Evolutionary conservation across 371 early-diverging fungal species (phyloP).

Genomic region (Batkoa obscura): DNA sequence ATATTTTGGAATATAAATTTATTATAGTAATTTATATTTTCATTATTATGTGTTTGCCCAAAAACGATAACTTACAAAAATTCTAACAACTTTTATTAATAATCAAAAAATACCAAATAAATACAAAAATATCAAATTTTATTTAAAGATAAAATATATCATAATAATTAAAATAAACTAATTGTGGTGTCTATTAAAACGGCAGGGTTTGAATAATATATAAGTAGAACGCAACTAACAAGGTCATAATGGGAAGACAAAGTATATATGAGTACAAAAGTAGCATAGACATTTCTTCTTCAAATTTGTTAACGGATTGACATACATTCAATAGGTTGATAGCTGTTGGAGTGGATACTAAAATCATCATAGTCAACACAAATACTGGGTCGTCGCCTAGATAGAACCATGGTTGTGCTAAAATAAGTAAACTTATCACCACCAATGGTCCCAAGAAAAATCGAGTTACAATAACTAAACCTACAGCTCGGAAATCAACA

Average conservation of each 20-base stretch:
- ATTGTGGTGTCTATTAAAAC: too few species aligned
- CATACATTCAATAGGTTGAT: constrained; percentile 27
- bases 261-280: constrained; percentile 10
- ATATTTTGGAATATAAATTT: too few species aligned
- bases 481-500: neutral
- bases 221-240: constrained; percentile 1
- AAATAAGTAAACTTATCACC: constrained; percentile 21
- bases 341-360: constrained; percentile 27
- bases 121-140: too few species aligned
- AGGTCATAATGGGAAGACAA: neutral
- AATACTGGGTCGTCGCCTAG: constrained; percentile 26
- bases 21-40: too few species aligned
- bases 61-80: too few species aligned
- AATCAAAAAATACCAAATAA: too few species aligned
- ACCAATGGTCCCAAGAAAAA: constrained; percentile 21
- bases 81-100: too few species aligned
- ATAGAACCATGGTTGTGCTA: constrained; percentile 12
- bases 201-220: constrained; percentile 3
- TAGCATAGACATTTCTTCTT: constrained; percentile 26
- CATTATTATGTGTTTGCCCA: too few species aligned
- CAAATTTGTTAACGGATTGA: constrained; percentile 23
- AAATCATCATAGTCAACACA: constrained; percentile 21
- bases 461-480: neutral
- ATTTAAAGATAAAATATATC: too few species aligned
- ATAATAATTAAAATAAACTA: too few species aligned